Percentiles rank a stretch among this genome's conserved stretches.
These are phyloP conservation scores for Fusarium guadeloupense DNA, from an alignment of 2,329 filamentous ascomycete genomes.

Conservation along the genomic window DNA sequence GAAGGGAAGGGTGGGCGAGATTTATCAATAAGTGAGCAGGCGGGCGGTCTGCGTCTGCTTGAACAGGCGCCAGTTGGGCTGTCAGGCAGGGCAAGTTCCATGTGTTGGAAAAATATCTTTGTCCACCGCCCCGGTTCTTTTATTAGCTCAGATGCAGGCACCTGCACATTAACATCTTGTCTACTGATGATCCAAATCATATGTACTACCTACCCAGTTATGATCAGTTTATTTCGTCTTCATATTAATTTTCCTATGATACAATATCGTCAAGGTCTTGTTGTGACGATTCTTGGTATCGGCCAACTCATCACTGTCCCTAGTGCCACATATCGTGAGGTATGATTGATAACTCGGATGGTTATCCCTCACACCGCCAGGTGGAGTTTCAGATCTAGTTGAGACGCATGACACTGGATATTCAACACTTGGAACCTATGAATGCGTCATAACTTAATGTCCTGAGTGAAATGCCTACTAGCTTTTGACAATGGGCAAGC, in stretches of 20 bases:
- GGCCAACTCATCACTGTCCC: background rate
- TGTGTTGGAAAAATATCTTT: slow-evolving; percentile 25
- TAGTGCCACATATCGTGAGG: slow-evolving; percentile 9
- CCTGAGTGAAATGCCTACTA: too few relatives aligned
- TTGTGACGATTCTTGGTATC: background rate
- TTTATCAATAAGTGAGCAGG: slow-evolving; percentile 32
- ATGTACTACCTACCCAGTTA: too few relatives aligned
- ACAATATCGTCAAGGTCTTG: background rate
- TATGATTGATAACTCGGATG: background rate
- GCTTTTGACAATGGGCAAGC: too few relatives aligned
- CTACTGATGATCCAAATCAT: slow-evolving; percentile 26
- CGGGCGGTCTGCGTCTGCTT: slow-evolving; percentile 31
- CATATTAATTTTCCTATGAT: too few relatives aligned
- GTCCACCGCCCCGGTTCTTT: slow-evolving; percentile 44
- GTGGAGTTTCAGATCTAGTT: slow-evolving; percentile 16
- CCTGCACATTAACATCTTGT: too few relatives aligned
- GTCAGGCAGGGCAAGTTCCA: too few relatives aligned
- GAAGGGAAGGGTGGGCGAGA: slow-evolving; percentile 27
- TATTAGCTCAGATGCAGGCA: slow-evolving; percentile 34
- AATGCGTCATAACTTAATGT: too few relatives aligned
- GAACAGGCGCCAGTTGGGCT: slow-evolving; percentile 29
- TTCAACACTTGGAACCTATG: too few relatives aligned
- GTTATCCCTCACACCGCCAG: slow-evolving; percentile 14
- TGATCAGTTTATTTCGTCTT: too few relatives aligned
- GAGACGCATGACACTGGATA: background rate